Percentiles rank a stretch among this genome's conserved stretches.
Evolutionary conservation across 768 basidiomycete genomes (phyloP).

Genomic region (Mycena olivaceomarginata): DNA sequence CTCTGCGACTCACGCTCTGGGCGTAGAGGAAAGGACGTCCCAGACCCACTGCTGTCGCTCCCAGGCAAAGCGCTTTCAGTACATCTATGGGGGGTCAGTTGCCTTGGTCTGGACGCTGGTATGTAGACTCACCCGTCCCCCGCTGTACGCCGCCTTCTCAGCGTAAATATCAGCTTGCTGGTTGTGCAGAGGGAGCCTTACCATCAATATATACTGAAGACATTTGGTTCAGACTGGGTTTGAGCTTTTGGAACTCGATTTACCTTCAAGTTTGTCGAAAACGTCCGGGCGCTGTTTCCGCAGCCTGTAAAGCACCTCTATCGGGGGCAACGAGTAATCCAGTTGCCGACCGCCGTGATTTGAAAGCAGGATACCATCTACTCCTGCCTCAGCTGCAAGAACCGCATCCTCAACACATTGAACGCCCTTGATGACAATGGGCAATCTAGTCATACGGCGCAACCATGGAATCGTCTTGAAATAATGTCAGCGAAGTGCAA

Average conservation of each 20-base stretch:
- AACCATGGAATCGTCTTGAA: constrained; percentile 86
- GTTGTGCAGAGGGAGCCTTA: constrained; percentile 39
- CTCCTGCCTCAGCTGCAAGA: constrained; percentile 88
- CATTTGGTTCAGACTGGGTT: constrained; percentile 32
- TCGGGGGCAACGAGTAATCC: constrained; percentile 85
- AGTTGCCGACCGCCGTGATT: constrained; percentile 97
- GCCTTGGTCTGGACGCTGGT: not conserved
- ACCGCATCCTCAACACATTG: constrained; percentile 92
- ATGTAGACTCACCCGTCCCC: constrained; percentile 77
- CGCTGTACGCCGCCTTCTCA: constrained; percentile 75
- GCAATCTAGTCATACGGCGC: constrained; percentile 79
- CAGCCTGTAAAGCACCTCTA: constrained; percentile 87
- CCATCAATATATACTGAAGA: constrained; percentile 90
- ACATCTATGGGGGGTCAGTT: constrained; percentile 70
- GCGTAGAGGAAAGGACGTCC: constrained; percentile 93
- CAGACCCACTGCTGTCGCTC: constrained; percentile 90
- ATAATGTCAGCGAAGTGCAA: constrained; percentile 10
- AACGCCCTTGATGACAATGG: constrained; percentile 87
- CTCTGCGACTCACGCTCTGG: constrained; percentile 75
- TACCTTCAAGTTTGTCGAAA: constrained; percentile 83
- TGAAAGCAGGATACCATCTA: constrained; percentile 91
- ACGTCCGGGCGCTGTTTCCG: constrained; percentile 85
- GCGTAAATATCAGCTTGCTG: constrained; percentile 1
- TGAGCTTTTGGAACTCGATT: constrained; percentile 14
- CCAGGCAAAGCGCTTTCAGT: constrained; percentile 92